A percentile compares a stretch with the other conserved stretches of the same genome.
These are phyloP conservation scores for Fusarium nematophilum DNA, from an alignment of 2,329 filamentous ascomycete genomes.

Conservation along the genomic window DNA sequence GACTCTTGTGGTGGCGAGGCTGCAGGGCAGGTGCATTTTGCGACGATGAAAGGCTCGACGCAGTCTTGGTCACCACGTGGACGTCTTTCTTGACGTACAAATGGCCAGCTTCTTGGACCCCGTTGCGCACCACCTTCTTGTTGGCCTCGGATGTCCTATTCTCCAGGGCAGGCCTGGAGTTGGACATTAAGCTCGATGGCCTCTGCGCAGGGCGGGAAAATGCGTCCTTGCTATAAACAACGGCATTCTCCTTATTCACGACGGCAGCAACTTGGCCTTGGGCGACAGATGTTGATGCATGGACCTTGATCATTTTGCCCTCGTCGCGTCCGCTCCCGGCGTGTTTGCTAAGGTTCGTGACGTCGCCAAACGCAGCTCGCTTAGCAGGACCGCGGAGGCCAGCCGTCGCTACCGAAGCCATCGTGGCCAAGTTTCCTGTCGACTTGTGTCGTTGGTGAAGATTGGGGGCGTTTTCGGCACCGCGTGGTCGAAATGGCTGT, in stretches of 20 bases:
- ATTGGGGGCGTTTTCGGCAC: constrained; percentile 62
- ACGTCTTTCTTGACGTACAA: constrained; percentile 36
- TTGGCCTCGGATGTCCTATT: constrained; percentile 39
- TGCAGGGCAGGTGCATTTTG: constrained; percentile 45
- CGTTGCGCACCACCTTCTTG: constrained; percentile 37
- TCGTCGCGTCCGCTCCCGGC: constrained; percentile 46
- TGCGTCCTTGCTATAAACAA: constrained; percentile 48
- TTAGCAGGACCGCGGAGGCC: constrained; percentile 66
- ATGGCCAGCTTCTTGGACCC: constrained; percentile 22
- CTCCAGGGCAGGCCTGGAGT: constrained; percentile 39
- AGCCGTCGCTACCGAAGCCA: constrained; percentile 38
- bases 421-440: constrained; percentile 65
- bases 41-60: constrained; percentile 24
- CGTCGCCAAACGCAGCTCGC: constrained; percentile 83
- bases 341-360: constrained; percentile 74
- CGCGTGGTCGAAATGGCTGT: constrained; percentile 55
- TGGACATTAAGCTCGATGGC: constrained; percentile 33
- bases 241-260: constrained; percentile 59
- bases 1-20: constrained; percentile 64
- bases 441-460: constrained; percentile 89
- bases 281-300: constrained; percentile 40
- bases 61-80: constrained; percentile 25
- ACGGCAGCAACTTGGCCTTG: constrained; percentile 40
- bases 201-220: constrained; percentile 54
- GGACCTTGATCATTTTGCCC: constrained; percentile 51